A percentile compares a stretch with the other conserved stretches of the same genome.
These are phyloP conservation scores for Brassica cretica DNA, from an alignment of 345 rosid genomes.

Conservation along the genomic window DNA sequence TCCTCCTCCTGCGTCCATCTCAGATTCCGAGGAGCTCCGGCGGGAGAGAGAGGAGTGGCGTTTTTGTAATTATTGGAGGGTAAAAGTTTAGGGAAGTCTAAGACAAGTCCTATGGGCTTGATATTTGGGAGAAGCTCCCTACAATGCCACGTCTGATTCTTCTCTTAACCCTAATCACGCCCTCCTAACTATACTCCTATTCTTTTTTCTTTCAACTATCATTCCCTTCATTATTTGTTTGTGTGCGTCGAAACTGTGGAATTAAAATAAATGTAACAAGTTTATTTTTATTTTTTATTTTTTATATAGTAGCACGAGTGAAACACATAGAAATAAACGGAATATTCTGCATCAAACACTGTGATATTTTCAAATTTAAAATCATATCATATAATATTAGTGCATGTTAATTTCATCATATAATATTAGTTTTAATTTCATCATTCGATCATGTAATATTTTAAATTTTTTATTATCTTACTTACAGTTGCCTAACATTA, in stretches of 20 bases:
- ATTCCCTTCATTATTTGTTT: slow-evolving; percentile 9
- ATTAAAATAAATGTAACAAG: background rate
- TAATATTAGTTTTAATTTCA: too few relatives aligned
- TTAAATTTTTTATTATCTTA: too few relatives aligned
- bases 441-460: too few relatives aligned
- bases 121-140: slow-evolving; percentile 55
- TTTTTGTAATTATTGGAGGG: slow-evolving; percentile 35
- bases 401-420: too few relatives aligned
- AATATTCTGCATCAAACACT: background rate
- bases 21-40: slow-evolving; percentile 38
- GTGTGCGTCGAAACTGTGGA: background rate
- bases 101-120: slow-evolving; percentile 23
- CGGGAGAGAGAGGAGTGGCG: slow-evolving; percentile 42
- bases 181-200: slow-evolving; percentile 11
- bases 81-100: background rate
- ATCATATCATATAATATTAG: too few relatives aligned
- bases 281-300: too few relatives aligned
- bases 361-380: background rate
- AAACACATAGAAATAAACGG: background rate
- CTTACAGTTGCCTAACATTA: too few relatives aligned
- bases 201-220: background rate
- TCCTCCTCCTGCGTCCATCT: slow-evolving; percentile 40
- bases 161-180: slow-evolving; percentile 39
- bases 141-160: slow-evolving; percentile 73
- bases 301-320: background rate